A percentile compares a stretch with the other conserved stretches of the same genome.
Evolutionary conservation across 768 basidiomycete genomes (phyloP).

Genomic region (Lactarius akahatsu): DNA sequence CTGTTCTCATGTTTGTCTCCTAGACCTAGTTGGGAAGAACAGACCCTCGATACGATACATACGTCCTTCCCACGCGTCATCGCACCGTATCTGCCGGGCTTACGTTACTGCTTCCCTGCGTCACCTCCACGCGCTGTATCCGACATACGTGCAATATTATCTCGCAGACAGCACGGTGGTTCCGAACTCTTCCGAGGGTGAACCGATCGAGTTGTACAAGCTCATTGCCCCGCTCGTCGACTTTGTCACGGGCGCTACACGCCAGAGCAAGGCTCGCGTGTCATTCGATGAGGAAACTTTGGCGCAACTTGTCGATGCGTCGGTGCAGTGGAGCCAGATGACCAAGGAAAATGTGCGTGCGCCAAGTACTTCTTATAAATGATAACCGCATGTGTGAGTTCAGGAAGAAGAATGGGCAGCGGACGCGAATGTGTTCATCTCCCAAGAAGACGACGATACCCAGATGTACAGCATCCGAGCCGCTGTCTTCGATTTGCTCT

Average conservation of each 20-base stretch:
- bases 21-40: conserved; percentile 13
- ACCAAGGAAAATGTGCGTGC: conserved; percentile 79
- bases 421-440: conserved; percentile 89
- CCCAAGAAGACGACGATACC: conserved; percentile 92
- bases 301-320: conserved; percentile 47
- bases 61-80: conserved; percentile 79
- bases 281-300: conserved; percentile 60
- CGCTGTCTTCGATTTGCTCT: conserved; percentile 80
- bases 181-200: conserved; percentile 73
- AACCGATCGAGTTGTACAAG: conserved; percentile 70
- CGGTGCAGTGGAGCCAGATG: conserved; percentile 81
- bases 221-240: conserved; percentile 80
- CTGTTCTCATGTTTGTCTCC: conserved; percentile 6
- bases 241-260: conserved; percentile 64
- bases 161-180: conserved; percentile 52
- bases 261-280: conserved; percentile 61
- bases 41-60: conserved; percentile 81
- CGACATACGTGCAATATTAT: conserved; percentile 62
- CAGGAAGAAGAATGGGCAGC: conserved; percentile 91
- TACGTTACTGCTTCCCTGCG: conserved; percentile 57
- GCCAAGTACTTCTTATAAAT: conserved; percentile 1
- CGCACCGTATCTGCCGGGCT: conserved; percentile 57
- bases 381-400: conserved; percentile 3
- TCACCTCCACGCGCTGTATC: conserved; percentile 59
- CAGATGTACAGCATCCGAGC: conserved; percentile 79